Evolutionary conservation across 2,329 filamentous ascomycete genomes (phyloP).

Genomic region (Trichoderma sp.): DNA sequence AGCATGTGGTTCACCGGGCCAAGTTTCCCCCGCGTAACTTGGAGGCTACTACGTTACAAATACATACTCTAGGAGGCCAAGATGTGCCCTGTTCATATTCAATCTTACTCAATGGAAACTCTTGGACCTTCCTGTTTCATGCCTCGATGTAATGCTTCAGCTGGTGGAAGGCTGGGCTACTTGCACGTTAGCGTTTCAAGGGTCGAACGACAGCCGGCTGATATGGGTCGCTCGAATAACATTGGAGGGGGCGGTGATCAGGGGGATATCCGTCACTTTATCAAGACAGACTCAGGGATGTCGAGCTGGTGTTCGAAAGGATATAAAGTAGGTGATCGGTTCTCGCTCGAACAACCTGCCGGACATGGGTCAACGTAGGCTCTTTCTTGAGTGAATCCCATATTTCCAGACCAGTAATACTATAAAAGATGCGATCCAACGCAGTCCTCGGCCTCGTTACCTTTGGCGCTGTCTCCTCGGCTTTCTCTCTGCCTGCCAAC

Average conservation of each 20-base stretch:
- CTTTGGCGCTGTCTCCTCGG: conserved; percentile 29
- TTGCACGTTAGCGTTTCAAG: background rate
- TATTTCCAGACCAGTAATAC: background rate
- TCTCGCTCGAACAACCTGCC: too few relatives aligned
- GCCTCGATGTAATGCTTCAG: background rate
- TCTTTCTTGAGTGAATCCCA: background rate
- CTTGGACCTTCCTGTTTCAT: conserved; percentile 16
- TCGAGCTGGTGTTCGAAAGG: background rate
- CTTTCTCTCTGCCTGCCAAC: conserved; percentile 28
- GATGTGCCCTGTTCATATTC: conserved; percentile 7
- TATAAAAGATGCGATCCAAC: conserved; percentile 23
- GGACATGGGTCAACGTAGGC: background rate
- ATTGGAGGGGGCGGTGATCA: background rate
- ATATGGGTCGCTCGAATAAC: background rate
- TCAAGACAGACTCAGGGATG: background rate
- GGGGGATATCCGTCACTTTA: background rate
- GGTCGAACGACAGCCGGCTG: background rate
- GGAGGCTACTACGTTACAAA: conserved; percentile 18
- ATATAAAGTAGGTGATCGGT: background rate
- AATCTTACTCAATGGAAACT: background rate
- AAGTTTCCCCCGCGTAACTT: background rate
- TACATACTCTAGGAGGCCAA: background rate
- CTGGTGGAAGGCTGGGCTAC: background rate
- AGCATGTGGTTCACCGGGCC: background rate
- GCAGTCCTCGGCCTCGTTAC: conserved; percentile 23